These are phyloP conservation scores for Pelargonium australe DNA, from an alignment of 441 rosid genomes.

Conservation along the genomic window DNA sequence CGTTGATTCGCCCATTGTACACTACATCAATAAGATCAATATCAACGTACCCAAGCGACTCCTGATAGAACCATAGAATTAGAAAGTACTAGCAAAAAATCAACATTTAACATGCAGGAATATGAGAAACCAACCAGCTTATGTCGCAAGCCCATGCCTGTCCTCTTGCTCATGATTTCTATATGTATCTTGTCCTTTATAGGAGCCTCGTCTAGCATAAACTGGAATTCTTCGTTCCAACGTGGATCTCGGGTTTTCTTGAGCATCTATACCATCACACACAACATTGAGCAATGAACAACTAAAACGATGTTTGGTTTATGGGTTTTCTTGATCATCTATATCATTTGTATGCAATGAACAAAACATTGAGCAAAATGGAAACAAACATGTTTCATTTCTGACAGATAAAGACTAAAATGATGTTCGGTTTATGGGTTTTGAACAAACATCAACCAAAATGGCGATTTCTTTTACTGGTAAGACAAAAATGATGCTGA, in stretches of 20 bases:
- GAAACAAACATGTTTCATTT: no score
- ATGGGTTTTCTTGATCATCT: no score
- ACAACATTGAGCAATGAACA: no score
- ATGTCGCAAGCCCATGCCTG: constrained; percentile 21
- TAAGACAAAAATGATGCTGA: no score
- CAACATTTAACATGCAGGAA: neutral
- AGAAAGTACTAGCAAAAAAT: neutral
- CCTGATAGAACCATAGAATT: constrained; percentile 13
- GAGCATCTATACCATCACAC: constrained; percentile 19
- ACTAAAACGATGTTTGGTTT: no score
- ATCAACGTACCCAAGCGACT: constrained; percentile 25
- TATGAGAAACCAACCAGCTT: constrained; percentile 19
- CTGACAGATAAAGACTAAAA: no score
- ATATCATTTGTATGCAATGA: no score
- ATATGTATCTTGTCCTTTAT: constrained; percentile 29
- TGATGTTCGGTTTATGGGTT: no score
- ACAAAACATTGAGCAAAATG: no score
- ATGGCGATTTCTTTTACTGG: no score
- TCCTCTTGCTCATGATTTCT: constrained; percentile 30
- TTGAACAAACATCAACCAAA: no score
- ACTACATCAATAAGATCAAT: constrained; percentile 25
- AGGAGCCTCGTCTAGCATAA: constrained; percentile 35
- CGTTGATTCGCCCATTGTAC: constrained; percentile 27
- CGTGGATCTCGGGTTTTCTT: constrained; percentile 30
- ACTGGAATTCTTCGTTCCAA: constrained; percentile 41